phyloP scores from a whole-genome alignment of 768 basidiomycete species.

The Tulasnella sp. region DNA sequence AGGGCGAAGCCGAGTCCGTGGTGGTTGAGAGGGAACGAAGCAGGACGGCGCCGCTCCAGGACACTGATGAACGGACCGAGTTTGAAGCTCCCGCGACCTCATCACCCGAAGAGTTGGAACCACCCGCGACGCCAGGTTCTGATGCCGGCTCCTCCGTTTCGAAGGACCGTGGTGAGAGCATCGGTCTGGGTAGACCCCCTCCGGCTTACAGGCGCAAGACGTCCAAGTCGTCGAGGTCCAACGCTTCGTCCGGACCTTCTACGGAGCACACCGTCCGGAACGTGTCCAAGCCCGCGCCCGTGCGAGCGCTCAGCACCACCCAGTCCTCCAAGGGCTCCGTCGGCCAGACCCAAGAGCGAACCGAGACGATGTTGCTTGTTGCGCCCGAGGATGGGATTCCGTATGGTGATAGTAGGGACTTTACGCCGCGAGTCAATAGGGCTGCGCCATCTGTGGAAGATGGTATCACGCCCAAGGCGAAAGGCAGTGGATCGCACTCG shows the following conservation, averaged over 20 bases:
- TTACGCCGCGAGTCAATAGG: neutral
- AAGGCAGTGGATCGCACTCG: neutral
- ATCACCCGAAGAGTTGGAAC: neutral
- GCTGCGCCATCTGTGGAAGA: neutral
- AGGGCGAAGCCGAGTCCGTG: no score
- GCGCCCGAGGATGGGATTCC: neutral
- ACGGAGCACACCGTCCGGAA: neutral
- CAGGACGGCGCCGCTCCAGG: neutral
- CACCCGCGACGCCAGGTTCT: neutral
- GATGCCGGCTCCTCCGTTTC: neutral
- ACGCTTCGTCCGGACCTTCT: neutral
- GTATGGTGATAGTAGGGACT: neutral
- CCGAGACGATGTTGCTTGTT: neutral
- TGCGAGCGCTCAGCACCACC: neutral
- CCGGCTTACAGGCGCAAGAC: neutral
- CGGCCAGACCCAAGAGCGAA: neutral
- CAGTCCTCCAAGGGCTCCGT: neutral
- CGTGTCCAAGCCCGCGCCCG: neutral
- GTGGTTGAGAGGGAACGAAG: neutral
- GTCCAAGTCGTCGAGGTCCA: neutral
- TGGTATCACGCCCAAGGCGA: conserved; percentile 13
- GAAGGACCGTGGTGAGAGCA: neutral
- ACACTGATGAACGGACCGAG: no score
- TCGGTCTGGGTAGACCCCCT: neutral
- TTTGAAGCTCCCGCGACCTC: no score